Evolutionary conservation across 2,329 filamentous ascomycete species (phyloP).

Genomic region (Nigrospora oryzae): DNA sequence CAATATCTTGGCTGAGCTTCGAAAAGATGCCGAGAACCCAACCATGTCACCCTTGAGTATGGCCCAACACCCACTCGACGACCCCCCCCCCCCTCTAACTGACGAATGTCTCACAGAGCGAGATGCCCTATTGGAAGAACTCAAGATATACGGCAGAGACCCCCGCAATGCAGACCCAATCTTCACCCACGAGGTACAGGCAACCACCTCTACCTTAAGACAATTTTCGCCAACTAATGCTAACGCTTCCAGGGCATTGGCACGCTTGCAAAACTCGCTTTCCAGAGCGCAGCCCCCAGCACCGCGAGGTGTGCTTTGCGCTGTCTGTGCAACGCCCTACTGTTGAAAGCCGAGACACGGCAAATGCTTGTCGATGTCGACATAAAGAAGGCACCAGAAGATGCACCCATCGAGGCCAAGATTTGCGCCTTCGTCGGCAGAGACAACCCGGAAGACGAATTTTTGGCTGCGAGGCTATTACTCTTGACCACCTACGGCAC

Average conservation of each 20-base stretch:
- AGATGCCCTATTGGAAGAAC: constrained; percentile 51
- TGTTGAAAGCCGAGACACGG: constrained; percentile 59
- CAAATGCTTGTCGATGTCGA: constrained; percentile 58
- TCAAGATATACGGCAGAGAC: constrained; percentile 74
- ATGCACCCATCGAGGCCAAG: constrained; percentile 54
- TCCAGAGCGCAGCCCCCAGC: constrained; percentile 53
- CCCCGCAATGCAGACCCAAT: constrained; percentile 69
- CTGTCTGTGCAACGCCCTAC: constrained; percentile 77
- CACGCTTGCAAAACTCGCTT: constrained; percentile 64
- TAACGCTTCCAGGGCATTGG: constrained; percentile 55
- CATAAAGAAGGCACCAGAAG: too few relatives aligned
- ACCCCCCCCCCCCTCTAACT: constrained; percentile 8
- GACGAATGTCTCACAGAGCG: constrained; percentile 40
- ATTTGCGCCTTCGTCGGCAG: constrained; percentile 65
- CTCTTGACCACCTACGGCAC: constrained; percentile 75
- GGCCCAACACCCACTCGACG: constrained; percentile 5
- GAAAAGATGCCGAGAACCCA: constrained; percentile 21
- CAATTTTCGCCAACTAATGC: too few relatives aligned
- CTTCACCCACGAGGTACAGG: constrained; percentile 65
- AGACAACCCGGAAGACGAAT: constrained; percentile 75
- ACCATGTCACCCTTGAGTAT: neutral
- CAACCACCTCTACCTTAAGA: too few relatives aligned
- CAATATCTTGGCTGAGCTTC: constrained; percentile 5
- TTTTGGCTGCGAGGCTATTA: constrained; percentile 69
- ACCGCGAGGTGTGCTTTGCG: constrained; percentile 70